These are phyloP conservation scores for Cinchona pubescens DNA, from an alignment of 257 asterid genomes.

Conservation along the genomic window DNA sequence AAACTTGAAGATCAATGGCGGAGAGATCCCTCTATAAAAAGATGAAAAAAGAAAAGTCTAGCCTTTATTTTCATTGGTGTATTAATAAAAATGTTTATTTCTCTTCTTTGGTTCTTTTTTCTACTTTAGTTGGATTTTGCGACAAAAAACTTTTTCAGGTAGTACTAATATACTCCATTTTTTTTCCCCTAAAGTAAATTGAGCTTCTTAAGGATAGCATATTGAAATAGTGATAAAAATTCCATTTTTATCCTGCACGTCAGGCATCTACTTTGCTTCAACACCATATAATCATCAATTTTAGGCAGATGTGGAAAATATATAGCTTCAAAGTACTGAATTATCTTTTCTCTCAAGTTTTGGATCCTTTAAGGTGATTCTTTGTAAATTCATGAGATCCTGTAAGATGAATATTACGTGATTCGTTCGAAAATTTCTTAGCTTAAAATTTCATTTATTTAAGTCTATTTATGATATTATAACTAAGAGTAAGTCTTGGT, in stretches of 20 bases:
- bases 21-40: too few species aligned
- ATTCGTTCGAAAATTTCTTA: too few species aligned
- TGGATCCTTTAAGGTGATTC: too few species aligned
- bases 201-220: not conserved
- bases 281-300: not conserved
- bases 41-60: too few species aligned
- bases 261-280: constrained; percentile 44
- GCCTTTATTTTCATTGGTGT: too few species aligned
- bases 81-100: not conserved
- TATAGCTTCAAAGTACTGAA: not conserved
- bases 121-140: not conserved
- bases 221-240: not conserved
- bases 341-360: not conserved
- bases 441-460: too few species aligned
- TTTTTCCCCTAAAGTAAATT: not conserved
- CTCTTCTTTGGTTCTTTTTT: not conserved
- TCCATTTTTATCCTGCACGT: constrained; percentile 28
- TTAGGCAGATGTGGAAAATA: not conserved
- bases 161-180: too few species aligned
- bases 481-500: too few species aligned
- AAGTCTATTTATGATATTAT: too few species aligned
- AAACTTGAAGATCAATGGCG: too few species aligned
- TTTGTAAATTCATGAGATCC: too few species aligned
- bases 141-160: not conserved
- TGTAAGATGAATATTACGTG: too few species aligned